Evolutionary conservation across 352 stramenopile genomes (phyloP).

Genomic region (Phytophthora pluvialis): DNA sequence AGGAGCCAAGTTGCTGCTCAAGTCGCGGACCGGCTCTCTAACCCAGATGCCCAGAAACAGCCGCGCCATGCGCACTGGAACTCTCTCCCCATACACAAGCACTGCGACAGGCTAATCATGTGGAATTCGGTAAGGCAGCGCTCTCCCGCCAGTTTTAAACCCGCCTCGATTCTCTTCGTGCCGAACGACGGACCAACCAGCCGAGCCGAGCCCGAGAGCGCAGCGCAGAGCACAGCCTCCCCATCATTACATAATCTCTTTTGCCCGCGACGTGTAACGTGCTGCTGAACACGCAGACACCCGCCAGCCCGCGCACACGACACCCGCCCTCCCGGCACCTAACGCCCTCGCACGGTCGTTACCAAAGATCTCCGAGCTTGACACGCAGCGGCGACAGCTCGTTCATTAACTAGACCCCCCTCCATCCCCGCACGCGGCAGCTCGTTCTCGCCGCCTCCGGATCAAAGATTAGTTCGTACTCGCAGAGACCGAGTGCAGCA

Average conservation of each 20-base stretch:
- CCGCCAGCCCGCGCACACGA: neutral
- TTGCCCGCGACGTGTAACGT: slow-evolving; percentile 53
- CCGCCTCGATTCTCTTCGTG: slow-evolving; percentile 12
- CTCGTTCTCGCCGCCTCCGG: slow-evolving; percentile 9
- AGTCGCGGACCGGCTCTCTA: slow-evolving; percentile 36
- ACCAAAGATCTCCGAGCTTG: slow-evolving; percentile 23
- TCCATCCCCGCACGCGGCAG: slow-evolving; percentile 15
- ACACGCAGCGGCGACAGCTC: slow-evolving; percentile 14
- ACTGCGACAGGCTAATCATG: slow-evolving; percentile 42
- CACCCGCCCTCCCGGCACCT: slow-evolving; percentile 3
- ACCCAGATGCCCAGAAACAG: slow-evolving; percentile 33
- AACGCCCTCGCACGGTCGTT: slow-evolving; percentile 18
- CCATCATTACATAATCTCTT: slow-evolving; percentile 86
- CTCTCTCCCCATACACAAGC: slow-evolving; percentile 36
- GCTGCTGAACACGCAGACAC: slow-evolving; percentile 29
- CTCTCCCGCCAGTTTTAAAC: slow-evolving; percentile 31
- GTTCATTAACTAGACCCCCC: neutral
- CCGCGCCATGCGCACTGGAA: slow-evolving; percentile 23
- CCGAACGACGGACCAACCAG: slow-evolving; percentile 31
- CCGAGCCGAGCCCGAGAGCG: slow-evolving; percentile 12
- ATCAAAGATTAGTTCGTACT: slow-evolving; percentile 43
- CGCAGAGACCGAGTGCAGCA: slow-evolving; percentile 40
- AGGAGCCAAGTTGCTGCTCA: slow-evolving; percentile 29
- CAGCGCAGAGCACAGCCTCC: slow-evolving; percentile 33
- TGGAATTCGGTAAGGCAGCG: slow-evolving; percentile 42